Base-by-base conservation (phyloP, 495 filamentous ascomycete species). In the Tirmania nivea region DNA sequence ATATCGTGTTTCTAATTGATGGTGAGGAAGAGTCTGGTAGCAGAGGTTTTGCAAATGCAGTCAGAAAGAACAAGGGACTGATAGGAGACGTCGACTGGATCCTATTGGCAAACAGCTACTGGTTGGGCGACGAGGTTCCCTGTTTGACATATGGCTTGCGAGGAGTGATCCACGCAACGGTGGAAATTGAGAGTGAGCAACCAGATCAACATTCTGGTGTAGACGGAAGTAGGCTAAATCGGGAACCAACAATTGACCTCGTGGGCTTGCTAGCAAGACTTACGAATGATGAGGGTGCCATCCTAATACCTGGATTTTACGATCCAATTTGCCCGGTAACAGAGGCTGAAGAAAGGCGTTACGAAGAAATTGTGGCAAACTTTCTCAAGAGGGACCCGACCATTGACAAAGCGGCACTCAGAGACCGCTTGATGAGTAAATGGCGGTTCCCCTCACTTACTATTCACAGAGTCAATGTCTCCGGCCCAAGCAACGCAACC, bases 401-500 rank as follows among this genome's bases (percentile, higher is more conserved):
- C 2, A 39, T 39, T 9, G 48, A 52, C 16, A 55, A 55, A 34
- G n/a, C 14, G 21, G 48, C 48, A 12, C 57, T 64, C 48, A 60
- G 56, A 47, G 51, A 60, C 50, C 49, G 78, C 17, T 72, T 97
- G 14, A 92, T 92, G 80, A 80, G 84, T 34, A 77, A 87, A 55
- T 97, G 90, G 90, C 82, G 87, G n/a, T 87, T 94, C 61, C 85
- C 92, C 0, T 89, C 88, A 17, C 71, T 96, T 25, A 96, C 90
- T 0, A 80, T 96, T 48, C 92, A 96, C 63, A 81, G 86, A 20
- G 80, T 94, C 63, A 85, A 90, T 56, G 88, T 92, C 0, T 89
- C 86, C 10, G 84, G 84, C 0, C 82, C 84, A 1, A 67, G 72
- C 31, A 82, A 85, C 59, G 83, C 84, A 3, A 86, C 86, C 11